These are phyloP conservation scores for Phytophthora syringae DNA, from an alignment of 352 stramenopile genomes.

Conservation along the genomic window DNA sequence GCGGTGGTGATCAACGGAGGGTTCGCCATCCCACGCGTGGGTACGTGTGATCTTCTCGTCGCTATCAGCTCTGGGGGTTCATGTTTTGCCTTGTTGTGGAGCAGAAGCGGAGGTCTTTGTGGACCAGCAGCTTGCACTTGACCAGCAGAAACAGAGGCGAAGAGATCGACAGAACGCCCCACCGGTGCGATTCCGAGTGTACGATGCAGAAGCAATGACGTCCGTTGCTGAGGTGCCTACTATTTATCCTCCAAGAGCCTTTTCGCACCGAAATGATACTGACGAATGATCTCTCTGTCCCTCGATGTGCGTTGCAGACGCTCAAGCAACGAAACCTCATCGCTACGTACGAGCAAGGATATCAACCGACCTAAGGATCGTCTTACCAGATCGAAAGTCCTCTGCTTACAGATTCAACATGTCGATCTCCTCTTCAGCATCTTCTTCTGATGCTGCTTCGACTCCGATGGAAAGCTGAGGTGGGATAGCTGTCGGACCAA, in stretches of 20 bases:
- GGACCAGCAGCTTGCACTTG: constrained; percentile 41
- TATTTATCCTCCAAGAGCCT: too few relatives aligned
- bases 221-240: constrained; percentile 45
- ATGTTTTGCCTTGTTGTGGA: neutral
- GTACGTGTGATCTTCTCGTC: constrained; percentile 31
- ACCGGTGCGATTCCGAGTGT: constrained; percentile 47
- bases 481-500: constrained; percentile 47
- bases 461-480: constrained; percentile 31
- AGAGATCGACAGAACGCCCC: constrained; percentile 11
- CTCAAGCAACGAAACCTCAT: constrained; percentile 46
- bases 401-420: constrained; percentile 56
- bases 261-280: too few relatives aligned
- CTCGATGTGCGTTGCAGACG: constrained; percentile 18
- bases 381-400: neutral
- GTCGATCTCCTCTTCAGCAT: constrained; percentile 57
- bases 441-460: constrained; percentile 34
- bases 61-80: constrained; percentile 1
- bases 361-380: constrained; percentile 17
- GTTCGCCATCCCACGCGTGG: constrained; percentile 58
- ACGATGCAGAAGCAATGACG: constrained; percentile 47
- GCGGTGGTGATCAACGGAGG: constrained; percentile 66
- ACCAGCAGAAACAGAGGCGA: constrained; percentile 29
- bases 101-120: constrained; percentile 61
- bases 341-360: constrained; percentile 30
- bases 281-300: neutral